These are phyloP conservation scores for Umbilicus rupestris DNA, from an alignment of 164 flowering plant species.

Conservation along the genomic window DNA sequence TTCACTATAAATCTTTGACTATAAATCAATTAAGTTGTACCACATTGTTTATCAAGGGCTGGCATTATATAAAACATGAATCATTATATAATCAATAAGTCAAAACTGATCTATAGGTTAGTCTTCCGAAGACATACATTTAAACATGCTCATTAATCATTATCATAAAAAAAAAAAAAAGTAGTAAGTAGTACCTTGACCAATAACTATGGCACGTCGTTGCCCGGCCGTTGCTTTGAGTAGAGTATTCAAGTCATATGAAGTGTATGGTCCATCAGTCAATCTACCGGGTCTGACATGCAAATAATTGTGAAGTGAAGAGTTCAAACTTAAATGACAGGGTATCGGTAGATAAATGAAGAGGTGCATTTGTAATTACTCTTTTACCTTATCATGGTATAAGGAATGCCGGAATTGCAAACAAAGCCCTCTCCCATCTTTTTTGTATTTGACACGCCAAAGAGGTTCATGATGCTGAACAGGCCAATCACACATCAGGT, in stretches of 20 bases:
- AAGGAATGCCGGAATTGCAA: constrained; percentile 73
- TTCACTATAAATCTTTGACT: not conserved
- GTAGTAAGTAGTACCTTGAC: too few species aligned
- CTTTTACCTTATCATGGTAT: constrained; percentile 76
- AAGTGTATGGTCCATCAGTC: constrained; percentile 99
- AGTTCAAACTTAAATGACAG: not conserved
- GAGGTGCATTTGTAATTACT: not conserved
- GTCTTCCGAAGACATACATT: not conserved
- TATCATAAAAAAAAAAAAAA: too few species aligned
- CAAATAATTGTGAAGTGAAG: constrained; percentile 3
- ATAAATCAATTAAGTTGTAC: too few species aligned
- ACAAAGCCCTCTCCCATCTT: constrained; percentile 95
- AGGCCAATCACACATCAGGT: constrained; percentile 1
- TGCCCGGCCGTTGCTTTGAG: constrained; percentile 94
- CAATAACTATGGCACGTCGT: constrained; percentile 76
- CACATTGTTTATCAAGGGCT: not conserved
- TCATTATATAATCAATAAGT: not conserved
- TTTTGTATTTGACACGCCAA: constrained; percentile 93
- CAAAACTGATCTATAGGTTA: not conserved
- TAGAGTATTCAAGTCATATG: constrained; percentile 90
- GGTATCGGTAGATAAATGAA: not conserved
- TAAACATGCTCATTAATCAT: not conserved
- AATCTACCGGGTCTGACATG: constrained; percentile 74
- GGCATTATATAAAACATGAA: not conserved
- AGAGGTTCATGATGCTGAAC: constrained; percentile 87